Percentiles rank a stretch among this genome's conserved stretches.
These are phyloP conservation scores for Entrophospora sp. DNA, from an alignment of 192 early-diverging fungal species.

Conservation along the genomic window DNA sequence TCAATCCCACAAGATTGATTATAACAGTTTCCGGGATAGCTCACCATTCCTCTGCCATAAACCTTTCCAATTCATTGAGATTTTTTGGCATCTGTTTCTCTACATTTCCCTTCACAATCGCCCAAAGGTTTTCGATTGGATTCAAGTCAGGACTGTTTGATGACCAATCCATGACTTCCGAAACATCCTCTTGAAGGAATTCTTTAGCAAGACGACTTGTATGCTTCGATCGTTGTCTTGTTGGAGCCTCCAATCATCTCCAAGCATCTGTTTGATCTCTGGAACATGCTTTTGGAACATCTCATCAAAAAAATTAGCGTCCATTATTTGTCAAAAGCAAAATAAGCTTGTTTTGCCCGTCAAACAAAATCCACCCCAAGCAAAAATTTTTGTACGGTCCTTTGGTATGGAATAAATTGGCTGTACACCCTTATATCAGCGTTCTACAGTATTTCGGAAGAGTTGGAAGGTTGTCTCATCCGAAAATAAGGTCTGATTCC, in stretches of 20 bases:
- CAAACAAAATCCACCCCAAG: slow-evolving; percentile 5
- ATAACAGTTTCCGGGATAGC: neutral
- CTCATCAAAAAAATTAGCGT: slow-evolving; percentile 10
- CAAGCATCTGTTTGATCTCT: neutral
- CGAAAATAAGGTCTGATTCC: neutral
- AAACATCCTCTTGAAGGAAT: neutral
- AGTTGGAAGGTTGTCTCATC: neutral
- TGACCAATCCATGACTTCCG: neutral
- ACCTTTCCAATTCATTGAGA: neutral
- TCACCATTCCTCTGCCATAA: neutral
- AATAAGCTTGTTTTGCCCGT: neutral
- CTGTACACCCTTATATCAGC: neutral
- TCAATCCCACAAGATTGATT: neutral
- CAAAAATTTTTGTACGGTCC: neutral
- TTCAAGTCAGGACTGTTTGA: slow-evolving; percentile 3
- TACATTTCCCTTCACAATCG: neutral
- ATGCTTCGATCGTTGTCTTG: slow-evolving; percentile 13
- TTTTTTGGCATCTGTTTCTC: slow-evolving; percentile 7
- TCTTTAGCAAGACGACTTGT: neutral
- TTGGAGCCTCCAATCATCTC: neutral
- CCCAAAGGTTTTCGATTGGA: no score
- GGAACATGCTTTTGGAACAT: neutral
- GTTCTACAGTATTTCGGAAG: neutral
- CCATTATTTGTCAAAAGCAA: neutral
- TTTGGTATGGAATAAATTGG: no score